phyloP scores from a whole-genome alignment of 2,329 filamentous ascomycete species.

The Cordyceps tenuipes region DNA sequence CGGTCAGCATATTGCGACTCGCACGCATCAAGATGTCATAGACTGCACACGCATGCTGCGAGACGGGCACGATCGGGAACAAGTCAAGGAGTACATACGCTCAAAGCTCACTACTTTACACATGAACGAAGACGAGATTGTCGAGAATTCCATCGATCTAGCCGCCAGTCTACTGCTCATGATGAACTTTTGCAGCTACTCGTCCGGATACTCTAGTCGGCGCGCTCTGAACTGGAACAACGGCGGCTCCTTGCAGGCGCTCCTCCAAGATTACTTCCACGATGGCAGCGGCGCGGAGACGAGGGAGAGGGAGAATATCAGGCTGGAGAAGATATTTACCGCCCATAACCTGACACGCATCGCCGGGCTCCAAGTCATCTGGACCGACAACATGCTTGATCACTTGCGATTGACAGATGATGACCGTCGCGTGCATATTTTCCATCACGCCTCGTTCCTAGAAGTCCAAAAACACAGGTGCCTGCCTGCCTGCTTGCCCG shows the following conservation, averaged over 20 bases:
- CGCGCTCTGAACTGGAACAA: not conserved
- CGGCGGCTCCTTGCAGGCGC: not conserved
- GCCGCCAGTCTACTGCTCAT: not conserved
- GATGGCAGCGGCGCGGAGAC: not conserved
- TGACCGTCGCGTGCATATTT: conserved; percentile 30
- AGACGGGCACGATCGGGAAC: not conserved
- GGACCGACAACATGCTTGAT: conserved; percentile 32
- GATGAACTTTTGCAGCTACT: not conserved
- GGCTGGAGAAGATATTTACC: conserved; percentile 3
- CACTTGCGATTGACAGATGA: conserved; percentile 31
- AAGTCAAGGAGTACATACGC: not conserved
- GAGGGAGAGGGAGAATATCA: not conserved
- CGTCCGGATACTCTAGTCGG: not conserved
- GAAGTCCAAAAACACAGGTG: conserved; percentile 18
- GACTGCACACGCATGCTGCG: not conserved
- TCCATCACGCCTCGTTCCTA: conserved; percentile 32
- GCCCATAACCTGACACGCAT: conserved; percentile 18
- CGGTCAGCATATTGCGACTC: not conserved
- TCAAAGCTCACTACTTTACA: not conserved
- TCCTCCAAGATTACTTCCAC: not conserved
- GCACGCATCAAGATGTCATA: not conserved
- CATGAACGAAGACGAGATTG: not conserved
- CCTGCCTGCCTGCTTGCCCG: not conserved
- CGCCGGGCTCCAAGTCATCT: conserved; percentile 27
- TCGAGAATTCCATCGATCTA: not conserved